Percentiles rank a stretch among this genome's conserved stretches.
Conservation (phyloP, 306 rosid species). For the Crotalaria pallida region DNA sequence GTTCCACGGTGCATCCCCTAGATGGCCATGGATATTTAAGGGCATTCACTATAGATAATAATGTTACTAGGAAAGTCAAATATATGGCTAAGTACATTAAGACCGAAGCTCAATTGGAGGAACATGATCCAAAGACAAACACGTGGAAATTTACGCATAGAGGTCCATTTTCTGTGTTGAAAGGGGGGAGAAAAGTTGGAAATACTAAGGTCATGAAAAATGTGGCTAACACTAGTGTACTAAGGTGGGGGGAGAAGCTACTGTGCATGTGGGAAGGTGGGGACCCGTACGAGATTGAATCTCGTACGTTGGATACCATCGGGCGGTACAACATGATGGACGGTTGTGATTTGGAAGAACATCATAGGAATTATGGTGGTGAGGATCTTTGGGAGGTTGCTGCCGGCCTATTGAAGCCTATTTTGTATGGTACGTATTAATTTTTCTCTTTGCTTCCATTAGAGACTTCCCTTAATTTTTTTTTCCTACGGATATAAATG, state of each 20-base stretch:
- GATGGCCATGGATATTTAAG: conserved; percentile 92
- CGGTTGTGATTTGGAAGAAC: conserved; percentile 16
- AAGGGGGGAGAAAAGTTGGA: conserved; percentile 76
- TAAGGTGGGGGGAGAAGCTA: conserved; percentile 65
- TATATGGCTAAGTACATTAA: conserved; percentile 86
- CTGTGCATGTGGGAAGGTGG: conserved; percentile 98
- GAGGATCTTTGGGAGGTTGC: conserved; percentile 65
- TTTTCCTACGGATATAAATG: too few relatives aligned
- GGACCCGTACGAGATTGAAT: conserved; percentile 74
- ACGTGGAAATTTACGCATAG: conserved; percentile 75
- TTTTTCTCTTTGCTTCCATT: background rate
- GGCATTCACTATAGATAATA: conserved; percentile 49
- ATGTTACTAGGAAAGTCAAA: conserved; percentile 24
- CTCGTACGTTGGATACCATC: conserved; percentile 55
- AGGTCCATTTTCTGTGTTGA: conserved; percentile 88
- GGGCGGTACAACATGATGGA: conserved; percentile 41
- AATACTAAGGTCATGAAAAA: conserved; percentile 97
- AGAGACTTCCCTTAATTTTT: background rate
- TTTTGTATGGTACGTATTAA: conserved; percentile 57
- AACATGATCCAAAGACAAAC: conserved; percentile 47
- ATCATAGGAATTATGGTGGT: background rate
- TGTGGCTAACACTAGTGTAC: conserved; percentile 89
- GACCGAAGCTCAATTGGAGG: conserved; percentile 79
- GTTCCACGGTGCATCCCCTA: conserved; percentile 84
- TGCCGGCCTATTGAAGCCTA: conserved; percentile 62